These are phyloP conservation scores for Aechmea fasciata DNA, from an alignment of 176 grass and related monocot species.

Conservation along the genomic window DNA sequence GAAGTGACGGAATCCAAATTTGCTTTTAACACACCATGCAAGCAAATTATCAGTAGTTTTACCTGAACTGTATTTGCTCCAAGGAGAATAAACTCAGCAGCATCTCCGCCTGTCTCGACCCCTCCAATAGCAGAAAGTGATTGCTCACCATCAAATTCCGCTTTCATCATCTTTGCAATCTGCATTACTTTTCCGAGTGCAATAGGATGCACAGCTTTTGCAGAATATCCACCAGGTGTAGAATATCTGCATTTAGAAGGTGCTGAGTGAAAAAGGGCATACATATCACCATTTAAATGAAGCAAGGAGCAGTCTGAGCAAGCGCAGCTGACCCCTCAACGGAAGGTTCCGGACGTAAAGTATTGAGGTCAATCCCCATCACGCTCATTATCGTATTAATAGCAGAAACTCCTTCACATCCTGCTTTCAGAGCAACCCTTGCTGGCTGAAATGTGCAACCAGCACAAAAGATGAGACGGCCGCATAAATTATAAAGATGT, in stretches of 20 bases:
- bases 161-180: slow-evolving; percentile 84
- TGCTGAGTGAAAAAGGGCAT: neutral
- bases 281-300: neutral
- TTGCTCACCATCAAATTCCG: slow-evolving; percentile 55
- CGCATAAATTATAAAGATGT: neutral
- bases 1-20: neutral
- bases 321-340: slow-evolving; percentile 72
- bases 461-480: neutral
- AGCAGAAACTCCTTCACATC: slow-evolving; percentile 83
- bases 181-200: slow-evolving; percentile 94
- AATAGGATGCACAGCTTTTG: slow-evolving; percentile 89
- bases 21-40: too few relatives aligned
- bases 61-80: slow-evolving; percentile 98
- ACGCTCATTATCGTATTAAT: slow-evolving; percentile 99
- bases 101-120: slow-evolving; percentile 80
- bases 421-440: slow-evolving; percentile 69
- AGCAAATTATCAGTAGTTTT: neutral
- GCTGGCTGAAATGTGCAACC: slow-evolving; percentile 46
- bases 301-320: neutral
- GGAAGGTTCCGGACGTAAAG: slow-evolving; percentile 77
- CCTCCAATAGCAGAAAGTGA: slow-evolving; percentile 90
- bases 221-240: slow-evolving; percentile 91
- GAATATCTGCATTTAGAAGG: slow-evolving; percentile 49
- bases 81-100: slow-evolving; percentile 88
- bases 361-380: slow-evolving; percentile 93